Base-by-base conservation (phyloP, 75 land plant species). In the Pinus taeda region DNA sequence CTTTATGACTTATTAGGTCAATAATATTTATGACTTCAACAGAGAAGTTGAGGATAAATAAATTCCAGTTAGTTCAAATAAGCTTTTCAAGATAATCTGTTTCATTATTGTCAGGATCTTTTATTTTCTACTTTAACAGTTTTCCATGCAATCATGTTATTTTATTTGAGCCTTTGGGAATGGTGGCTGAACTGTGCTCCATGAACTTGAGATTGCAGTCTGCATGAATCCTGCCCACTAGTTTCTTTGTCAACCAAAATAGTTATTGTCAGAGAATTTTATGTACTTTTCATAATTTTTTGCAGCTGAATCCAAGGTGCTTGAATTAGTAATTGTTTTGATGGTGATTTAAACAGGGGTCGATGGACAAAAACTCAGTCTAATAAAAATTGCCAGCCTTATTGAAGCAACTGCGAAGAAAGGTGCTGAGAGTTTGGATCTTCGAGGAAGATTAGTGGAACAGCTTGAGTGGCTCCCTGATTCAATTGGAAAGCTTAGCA, bases 381-480 rank as follows among this genome's bases (percentile, higher is more conserved):
- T 84, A 21, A 79, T 89, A 63, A 81, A 86, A 73, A 74, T 86
- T 8, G 91, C 86, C 29, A 73, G 79, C 70, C 22, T 86, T 20
- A 86, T 89, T 67, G 91, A 83, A 63, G 63, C 57, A 1, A 24
- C 82, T 37, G 85, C 82, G 3, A 86, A 86, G 73, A 79, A 21
- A 13, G 82, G 80, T 59, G 45, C 75, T n/a, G 58, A 33, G n/a
- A 81, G 79, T 69, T 79, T 89, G 64, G 77, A 83, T 64, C 86
- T 89, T 55, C 77, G 77, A 71, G 86, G 82, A 14, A 89, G 81
- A 65, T 74, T 89, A 74, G 73, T 78, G 80, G 91, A 89, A 42
- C 79, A 86, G 55, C 73, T 89, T 26, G 91, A 89, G 74, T 81
- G 88, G 88, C 80, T 89, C 29, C 91, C 91, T 3, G 55, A 57